Base-by-base conservation (phyloP, 2,329 filamentous ascomycete species). In the Coniella lustricola region DNA sequence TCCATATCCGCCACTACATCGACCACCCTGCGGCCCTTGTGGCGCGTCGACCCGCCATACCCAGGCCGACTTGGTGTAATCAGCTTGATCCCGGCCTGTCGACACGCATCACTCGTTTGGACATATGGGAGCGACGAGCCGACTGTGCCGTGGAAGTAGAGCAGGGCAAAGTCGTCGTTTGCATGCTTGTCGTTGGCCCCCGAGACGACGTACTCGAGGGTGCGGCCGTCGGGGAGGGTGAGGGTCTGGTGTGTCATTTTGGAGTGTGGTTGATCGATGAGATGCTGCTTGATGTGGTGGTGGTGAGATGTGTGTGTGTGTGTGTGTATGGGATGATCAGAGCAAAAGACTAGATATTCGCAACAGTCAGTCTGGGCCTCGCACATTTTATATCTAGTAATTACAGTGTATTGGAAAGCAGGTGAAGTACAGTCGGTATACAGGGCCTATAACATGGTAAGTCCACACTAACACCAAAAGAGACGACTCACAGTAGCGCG, bases 41-140 rank as follows among this genome's bases (percentile, higher is more conserved):
- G 44, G 13, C 46, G 18, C 8, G 37, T 38, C 16, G 49, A 51
- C 4, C 18, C 37, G 12, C 49, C 49, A 12, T 51, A 51, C 9
- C 49, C 42, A 5, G 49, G 45, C 8, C 49, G 38, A 18, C 35
- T 45, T 17, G 48, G 41, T 9, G 49, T 49, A 22, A 49, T 49
- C 10, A 49, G 22, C 17, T 44, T 44, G 41, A 51, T 20, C 10
- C 41, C 41, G 7, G 39, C 49, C 25, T 18, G 21, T 12, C 33
- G 14, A 25, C 49, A 51, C 4, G 37, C 43, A 13, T 21, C 21
- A 17, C 12, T 44, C 18, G 49, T 22, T 14, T 25, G 44, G 5
- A 45, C 13, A 4, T 39, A 25, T 9, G 44, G 31, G 1, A 39
- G 14, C 33, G 40, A 51, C 16, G 49, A 44, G 12, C 49, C 49